Evolutionary conservation across 495 filamentous ascomycete species (phyloP).

Genomic region (Penicillium flavigenum): DNA sequence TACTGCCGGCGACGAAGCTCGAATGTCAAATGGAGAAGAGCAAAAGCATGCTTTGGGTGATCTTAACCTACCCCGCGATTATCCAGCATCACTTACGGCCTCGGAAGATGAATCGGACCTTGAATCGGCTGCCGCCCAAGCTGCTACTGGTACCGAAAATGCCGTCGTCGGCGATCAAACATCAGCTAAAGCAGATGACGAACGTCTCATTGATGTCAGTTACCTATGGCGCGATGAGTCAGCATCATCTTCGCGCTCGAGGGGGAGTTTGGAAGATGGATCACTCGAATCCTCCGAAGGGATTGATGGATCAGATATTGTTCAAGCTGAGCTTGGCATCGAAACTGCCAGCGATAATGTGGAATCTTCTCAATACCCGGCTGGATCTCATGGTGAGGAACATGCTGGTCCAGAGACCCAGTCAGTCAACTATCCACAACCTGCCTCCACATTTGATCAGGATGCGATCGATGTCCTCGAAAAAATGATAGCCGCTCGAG

Average conservation of each 20-base stretch:
- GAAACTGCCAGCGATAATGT: conserved; percentile 5
- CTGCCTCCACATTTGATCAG: background rate
- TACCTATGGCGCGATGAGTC: background rate
- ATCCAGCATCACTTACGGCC: background rate
- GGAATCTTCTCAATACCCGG: background rate
- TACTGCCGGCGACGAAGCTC: background rate
- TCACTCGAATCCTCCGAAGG: background rate
- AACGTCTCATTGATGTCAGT: background rate
- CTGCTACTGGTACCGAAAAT: background rate
- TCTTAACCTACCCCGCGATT: too few species aligned
- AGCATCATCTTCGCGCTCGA: background rate
- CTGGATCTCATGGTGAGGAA: background rate
- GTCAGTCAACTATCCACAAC: background rate
- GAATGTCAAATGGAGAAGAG: background rate
- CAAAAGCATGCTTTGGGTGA: background rate
- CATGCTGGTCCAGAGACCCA: background rate
- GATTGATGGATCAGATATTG: background rate
- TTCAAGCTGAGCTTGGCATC: background rate
- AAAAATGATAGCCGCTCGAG: background rate
- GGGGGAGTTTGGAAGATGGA: background rate
- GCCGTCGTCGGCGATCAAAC: background rate
- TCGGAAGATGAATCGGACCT: too few species aligned
- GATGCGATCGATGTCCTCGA: conserved; percentile 8
- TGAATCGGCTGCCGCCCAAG: background rate
- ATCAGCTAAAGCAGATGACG: background rate